Percentiles rank a stretch among this genome's conserved stretches.
Conservation (phyloP, 73 alveolate genomes). For the Diophrys appendiculata region DNA sequence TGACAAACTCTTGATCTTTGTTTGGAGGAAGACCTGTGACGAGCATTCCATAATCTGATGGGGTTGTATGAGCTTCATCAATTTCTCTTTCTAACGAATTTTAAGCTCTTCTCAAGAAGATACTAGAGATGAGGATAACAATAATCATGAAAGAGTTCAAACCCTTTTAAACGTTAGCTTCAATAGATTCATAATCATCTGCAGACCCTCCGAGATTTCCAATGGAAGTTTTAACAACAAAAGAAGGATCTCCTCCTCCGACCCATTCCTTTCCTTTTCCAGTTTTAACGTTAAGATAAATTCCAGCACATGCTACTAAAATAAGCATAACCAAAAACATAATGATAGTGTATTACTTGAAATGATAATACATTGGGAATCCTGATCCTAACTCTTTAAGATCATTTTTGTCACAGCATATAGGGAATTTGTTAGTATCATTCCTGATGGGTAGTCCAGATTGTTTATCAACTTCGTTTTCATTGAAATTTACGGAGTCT, state of each 20-base stretch:
- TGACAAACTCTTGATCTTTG: conserved; percentile 22
- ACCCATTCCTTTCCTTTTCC: conserved; percentile 27
- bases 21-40: conserved; percentile 17
- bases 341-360: conserved; percentile 3
- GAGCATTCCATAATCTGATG: conserved; percentile 22
- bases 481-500: not conserved
- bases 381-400: conserved; percentile 40
- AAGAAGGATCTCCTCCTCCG: conserved; percentile 2
- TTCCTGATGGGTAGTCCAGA: not conserved
- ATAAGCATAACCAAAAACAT: not conserved
- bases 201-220: conserved; percentile 23
- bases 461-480: not conserved
- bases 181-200: not conserved
- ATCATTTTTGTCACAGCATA: not conserved
- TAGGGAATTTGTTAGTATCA: not conserved
- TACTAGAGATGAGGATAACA: conserved; percentile 5
- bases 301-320: conserved; percentile 7
- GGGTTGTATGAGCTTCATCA: conserved; percentile 25
- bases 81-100: not conserved
- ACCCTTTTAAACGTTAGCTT: not conserved
- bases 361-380: conserved; percentile 28
- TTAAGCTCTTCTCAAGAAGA: conserved; percentile 16
- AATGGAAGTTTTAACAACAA: conserved; percentile 5
- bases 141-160: conserved; percentile 7
- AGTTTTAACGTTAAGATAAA: not conserved